Percentiles rank a stretch among this genome's conserved stretches.
These are phyloP conservation scores for Vigna radiata DNA, from an alignment of 306 rosid species.

Conservation along the genomic window DNA sequence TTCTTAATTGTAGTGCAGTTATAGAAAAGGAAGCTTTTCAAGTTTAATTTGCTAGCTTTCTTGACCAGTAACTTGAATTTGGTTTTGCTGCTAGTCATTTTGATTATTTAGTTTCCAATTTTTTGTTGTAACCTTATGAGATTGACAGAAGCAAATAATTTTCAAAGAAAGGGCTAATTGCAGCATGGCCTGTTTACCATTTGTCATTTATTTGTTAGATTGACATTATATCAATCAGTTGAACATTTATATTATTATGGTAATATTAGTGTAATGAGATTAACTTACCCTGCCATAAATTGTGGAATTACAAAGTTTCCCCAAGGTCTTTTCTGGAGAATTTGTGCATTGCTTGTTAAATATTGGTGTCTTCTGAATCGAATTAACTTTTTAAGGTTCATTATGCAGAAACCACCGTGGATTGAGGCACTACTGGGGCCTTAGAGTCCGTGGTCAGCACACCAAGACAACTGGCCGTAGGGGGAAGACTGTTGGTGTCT, in stretches of 20 bases:
- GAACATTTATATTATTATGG: not conserved
- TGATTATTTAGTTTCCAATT: too few species aligned
- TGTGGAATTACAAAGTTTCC: not conserved
- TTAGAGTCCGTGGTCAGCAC: conserved; percentile 99
- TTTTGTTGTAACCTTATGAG: not conserved
- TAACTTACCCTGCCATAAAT: not conserved
- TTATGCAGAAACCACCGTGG: conserved; percentile 97
- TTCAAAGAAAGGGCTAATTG: not conserved
- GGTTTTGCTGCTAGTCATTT: not conserved
- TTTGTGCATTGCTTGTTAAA: not conserved
- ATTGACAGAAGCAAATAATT: not conserved
- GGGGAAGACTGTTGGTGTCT: conserved; percentile 99
- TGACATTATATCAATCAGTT: not conserved
- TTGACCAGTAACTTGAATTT: not conserved
- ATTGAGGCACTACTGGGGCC: conserved; percentile 99
- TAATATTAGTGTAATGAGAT: not conserved
- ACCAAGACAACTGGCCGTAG: conserved; percentile 99
- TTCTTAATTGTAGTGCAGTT: not conserved
- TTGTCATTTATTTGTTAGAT: not conserved
- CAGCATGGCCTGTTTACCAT: not conserved
- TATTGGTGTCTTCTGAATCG: not conserved
- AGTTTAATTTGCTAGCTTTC: not conserved
- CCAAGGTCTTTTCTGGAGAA: not conserved
- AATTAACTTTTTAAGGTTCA: not conserved
- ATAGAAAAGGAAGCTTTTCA: not conserved